Evolutionary conservation across 306 rosid species (phyloP).

Genomic region (Dryas drummondii): DNA sequence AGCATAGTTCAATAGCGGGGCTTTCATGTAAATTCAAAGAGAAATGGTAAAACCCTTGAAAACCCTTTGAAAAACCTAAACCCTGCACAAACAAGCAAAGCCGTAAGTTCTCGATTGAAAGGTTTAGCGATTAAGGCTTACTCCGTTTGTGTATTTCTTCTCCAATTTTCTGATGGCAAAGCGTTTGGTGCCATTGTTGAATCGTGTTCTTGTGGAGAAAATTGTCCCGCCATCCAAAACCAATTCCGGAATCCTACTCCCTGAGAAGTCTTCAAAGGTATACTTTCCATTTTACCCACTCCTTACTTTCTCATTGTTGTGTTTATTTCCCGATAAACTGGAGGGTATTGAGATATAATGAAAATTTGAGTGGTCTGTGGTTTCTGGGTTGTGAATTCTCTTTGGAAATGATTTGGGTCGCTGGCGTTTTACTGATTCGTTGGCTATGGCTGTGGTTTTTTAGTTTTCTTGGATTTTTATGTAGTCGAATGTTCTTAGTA

Average conservation of each 20-base stretch:
- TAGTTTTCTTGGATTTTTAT: not conserved
- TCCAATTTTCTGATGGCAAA: conserved; percentile 46
- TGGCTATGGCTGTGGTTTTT: not conserved
- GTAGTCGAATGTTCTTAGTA: not conserved
- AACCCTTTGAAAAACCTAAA: not conserved
- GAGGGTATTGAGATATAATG: not conserved
- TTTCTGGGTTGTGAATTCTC: not conserved
- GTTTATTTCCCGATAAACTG: not conserved
- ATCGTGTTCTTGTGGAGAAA: conserved; percentile 73
- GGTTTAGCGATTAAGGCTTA: not conserved
- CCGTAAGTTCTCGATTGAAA: not conserved
- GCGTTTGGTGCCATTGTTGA: conserved; percentile 69
- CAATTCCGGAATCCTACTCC: conserved; percentile 54
- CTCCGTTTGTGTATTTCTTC: not conserved
- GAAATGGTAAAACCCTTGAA: too few species aligned
- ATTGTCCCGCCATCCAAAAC: conserved; percentile 69
- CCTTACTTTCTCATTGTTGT: not conserved
- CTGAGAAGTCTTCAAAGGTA: conserved; percentile 65
- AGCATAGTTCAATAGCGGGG: too few species aligned
- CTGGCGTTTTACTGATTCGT: not conserved
- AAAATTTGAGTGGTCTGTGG: not conserved
- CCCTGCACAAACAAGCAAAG: not conserved
- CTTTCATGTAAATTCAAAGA: too few species aligned
- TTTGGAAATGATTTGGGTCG: not conserved
- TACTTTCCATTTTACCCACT: conserved; percentile 11